Evolutionary conservation across 345 rosid species (phyloP).

Genomic region (Heritiera littoralis): DNA sequence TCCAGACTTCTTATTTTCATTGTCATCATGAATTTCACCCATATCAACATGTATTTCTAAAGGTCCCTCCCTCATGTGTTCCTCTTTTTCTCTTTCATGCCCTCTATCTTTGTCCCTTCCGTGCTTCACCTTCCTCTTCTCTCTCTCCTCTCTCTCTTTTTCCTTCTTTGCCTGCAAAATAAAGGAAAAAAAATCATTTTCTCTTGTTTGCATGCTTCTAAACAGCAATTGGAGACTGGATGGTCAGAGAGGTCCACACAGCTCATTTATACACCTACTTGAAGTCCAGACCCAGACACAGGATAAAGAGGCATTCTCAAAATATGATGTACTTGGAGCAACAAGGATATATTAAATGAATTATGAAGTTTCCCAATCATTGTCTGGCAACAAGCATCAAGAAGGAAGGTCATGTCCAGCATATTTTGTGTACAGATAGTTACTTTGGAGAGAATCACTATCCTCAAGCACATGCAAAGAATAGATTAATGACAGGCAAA

Average conservation of each 20-base stretch:
- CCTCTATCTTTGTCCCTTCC: slow-evolving; percentile 70
- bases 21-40: slow-evolving; percentile 37
- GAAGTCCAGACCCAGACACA: not conserved
- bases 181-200: not conserved
- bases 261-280: not conserved
- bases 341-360: not conserved
- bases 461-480: slow-evolving; percentile 1
- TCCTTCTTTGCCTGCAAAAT: slow-evolving; percentile 63
- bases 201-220: not conserved
- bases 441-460: not conserved
- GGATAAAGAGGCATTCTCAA: not conserved
- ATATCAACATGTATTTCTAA: slow-evolving; percentile 45
- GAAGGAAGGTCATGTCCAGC: not conserved
- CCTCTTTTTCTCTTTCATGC: slow-evolving; percentile 61
- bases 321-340: not conserved
- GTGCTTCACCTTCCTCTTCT: slow-evolving; percentile 60
- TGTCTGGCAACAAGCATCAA: not conserved
- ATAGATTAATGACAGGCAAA: not conserved
- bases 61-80: slow-evolving; percentile 48
- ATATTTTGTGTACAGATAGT: not conserved
- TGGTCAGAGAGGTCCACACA: not conserved
- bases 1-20: slow-evolving; percentile 58
- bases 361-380: not conserved
- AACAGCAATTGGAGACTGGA: not conserved
- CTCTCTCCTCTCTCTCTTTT: slow-evolving; percentile 69